A percentile compares a stretch with the other conserved stretches of the same genome.
Evolutionary conservation across 78 protist species (phyloP).

Genomic region (Andalucia godoyi): DNA sequence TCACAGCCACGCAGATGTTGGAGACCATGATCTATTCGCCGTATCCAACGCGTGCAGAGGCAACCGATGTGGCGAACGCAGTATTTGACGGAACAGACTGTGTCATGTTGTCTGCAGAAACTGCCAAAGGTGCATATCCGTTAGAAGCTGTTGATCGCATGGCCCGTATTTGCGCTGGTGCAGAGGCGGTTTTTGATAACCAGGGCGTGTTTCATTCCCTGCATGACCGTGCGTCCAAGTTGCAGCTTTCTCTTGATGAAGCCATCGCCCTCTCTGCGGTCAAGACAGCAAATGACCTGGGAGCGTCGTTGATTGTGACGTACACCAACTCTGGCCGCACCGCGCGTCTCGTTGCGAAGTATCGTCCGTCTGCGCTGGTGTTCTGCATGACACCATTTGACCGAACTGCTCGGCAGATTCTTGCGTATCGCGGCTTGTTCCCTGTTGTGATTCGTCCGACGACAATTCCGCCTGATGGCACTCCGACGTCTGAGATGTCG

Average conservation of each 20-base stretch:
- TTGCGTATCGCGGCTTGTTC: no score
- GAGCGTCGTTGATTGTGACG: background rate
- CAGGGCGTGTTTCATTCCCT: background rate
- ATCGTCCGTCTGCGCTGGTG: constrained; percentile 15
- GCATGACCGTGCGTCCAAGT: no score
- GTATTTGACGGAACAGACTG: constrained; percentile 82
- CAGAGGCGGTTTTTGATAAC: constrained; percentile 2
- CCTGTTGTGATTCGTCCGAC: no score
- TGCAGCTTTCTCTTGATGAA: no score
- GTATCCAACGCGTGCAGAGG: constrained; percentile 87
- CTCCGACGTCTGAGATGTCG: no score
- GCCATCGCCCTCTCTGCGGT: constrained; percentile 11
- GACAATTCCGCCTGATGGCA: no score
- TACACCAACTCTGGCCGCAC: constrained; percentile 20
- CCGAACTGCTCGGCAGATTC: no score
- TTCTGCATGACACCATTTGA: constrained; percentile 15
- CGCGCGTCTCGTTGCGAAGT: constrained; percentile 20
- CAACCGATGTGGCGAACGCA: constrained; percentile 88
- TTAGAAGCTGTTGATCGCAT: constrained; percentile 19
- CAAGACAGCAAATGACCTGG: constrained; percentile 17
- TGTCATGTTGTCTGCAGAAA: constrained; percentile 80
- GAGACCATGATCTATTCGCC: constrained; percentile 76
- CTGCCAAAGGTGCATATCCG: constrained; percentile 45
- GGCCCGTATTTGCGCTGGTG: constrained; percentile 25
- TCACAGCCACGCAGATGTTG: constrained; percentile 91